Evolutionary conservation across 176 grass and related monocot species (phyloP), one percentile per base, ranked within the genome.

Genomic region (Chrysopogon serrulatus): DNA sequence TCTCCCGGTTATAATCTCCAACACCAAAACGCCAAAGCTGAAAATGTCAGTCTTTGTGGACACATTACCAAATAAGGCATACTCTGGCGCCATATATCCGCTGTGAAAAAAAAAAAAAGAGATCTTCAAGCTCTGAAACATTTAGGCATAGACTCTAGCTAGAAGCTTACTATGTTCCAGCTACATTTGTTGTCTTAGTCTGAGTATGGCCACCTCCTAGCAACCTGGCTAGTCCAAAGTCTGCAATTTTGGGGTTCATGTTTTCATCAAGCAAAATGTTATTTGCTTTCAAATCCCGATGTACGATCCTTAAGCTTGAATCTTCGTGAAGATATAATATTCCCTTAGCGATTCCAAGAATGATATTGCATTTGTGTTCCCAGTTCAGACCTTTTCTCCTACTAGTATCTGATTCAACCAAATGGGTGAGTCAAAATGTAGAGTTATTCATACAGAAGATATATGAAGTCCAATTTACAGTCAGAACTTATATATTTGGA

Each of bases 291-390:
- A 88, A 37, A 82, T 92, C 78, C 64, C 83, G 47, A 35, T 92
- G 90, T 30, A 88, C 53, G 44, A 92, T 85, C 84, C 77, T 83
- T 40, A 79, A 54, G 30, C 54, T 81, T 0, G 86, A 92, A 68
- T 92, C 90, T 73, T 86, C 82, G 28, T 92, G 90, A 33, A 92
- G 90, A 70, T 92, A 92, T 47, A 92, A 64, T 72, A 88, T 81
- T n/a, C 90, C 90, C 57, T 64, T 81, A 16, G 90, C 86, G 43
- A 88, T 86, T 43, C 90, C 90, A n/a, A 82, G 41, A 14, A 92
- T 83, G 71, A 92, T 88, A 19, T 92, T 82, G 32, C 66, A 49
- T 26, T 78, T 67, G 40, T 82, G 63, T 43, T 86, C 49, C 86
- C 86, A 92, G 33, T 85, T 85, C 34, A 92, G 36, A 15, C 16